These are phyloP conservation scores for Hymenoscyphus infarciens DNA, from an alignment of 2,329 filamentous ascomycete species.

Conservation along the genomic window DNA sequence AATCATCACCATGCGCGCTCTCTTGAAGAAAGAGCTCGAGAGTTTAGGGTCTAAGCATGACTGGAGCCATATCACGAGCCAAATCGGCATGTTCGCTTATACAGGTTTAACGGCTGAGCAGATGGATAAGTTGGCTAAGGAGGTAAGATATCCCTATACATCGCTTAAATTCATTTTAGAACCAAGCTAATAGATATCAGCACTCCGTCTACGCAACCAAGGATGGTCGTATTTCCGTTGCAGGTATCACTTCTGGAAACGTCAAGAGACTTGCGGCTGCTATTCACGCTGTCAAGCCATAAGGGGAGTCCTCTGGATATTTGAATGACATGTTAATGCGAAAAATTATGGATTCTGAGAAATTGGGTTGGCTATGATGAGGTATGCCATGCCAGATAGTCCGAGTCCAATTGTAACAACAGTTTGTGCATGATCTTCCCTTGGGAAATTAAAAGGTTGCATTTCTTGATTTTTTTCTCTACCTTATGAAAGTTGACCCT, in stretches of 20 bases:
- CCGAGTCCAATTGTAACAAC: background rate
- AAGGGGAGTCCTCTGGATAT: slow-evolving; percentile 13
- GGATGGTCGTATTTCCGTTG: slow-evolving; percentile 82
- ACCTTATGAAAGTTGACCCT: no score
- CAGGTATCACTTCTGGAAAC: slow-evolving; percentile 76
- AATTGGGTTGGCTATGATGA: background rate
- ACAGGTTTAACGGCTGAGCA: slow-evolving; percentile 87
- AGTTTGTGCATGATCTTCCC: background rate
- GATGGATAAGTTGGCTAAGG: slow-evolving; percentile 87
- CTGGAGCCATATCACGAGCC: slow-evolving; percentile 97
- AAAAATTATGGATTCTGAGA: background rate
- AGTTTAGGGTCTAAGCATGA: slow-evolving; percentile 92
- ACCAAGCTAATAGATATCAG: slow-evolving; percentile 34
- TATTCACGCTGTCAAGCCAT: slow-evolving; percentile 73
- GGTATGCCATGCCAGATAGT: background rate
- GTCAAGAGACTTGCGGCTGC: slow-evolving; percentile 77
- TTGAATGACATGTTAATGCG: background rate
- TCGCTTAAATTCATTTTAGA: background rate
- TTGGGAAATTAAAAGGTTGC: background rate
- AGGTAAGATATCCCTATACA: slow-evolving; percentile 47
- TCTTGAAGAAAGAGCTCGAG: slow-evolving; percentile 93
- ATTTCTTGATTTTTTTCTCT: no score
- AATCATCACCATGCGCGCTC: slow-evolving; percentile 96
- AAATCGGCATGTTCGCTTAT: slow-evolving; percentile 99
- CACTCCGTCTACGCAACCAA: slow-evolving; percentile 97